Conservation (phyloP, 2,329 filamentous ascomycete species). For the Cercospora janseana region DNA sequence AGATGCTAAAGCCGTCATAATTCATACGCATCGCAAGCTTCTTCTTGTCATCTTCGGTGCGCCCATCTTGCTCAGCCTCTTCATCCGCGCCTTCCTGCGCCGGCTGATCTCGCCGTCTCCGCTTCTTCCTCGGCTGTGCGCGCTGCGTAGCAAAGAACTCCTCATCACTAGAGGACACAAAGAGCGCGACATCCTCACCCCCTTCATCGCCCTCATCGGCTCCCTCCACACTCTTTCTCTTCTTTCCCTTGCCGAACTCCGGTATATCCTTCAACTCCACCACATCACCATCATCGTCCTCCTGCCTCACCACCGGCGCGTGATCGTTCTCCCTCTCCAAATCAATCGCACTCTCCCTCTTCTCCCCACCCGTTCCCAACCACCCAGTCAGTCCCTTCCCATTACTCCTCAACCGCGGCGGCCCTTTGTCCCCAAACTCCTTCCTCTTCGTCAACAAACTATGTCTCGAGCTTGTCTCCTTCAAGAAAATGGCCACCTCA, state of each 20-base stretch:
- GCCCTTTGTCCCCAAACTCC: slow-evolving; percentile 50
- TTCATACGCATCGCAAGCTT: slow-evolving; percentile 81
- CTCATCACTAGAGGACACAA: slow-evolving; percentile 41
- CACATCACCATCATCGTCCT: slow-evolving; percentile 62
- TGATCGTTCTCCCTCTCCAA: slow-evolving; percentile 47
- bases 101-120: slow-evolving; percentile 20
- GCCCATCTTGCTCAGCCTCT: slow-evolving; percentile 24
- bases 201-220: slow-evolving; percentile 25
- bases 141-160: slow-evolving; percentile 37
- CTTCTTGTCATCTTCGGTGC: slow-evolving; percentile 73
- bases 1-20: slow-evolving; percentile 95
- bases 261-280: slow-evolving; percentile 59
- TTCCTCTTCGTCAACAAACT: slow-evolving; percentile 85
- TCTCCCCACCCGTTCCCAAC: slow-evolving; percentile 35
- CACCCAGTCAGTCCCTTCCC: slow-evolving; percentile 49
- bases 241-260: slow-evolving; percentile 37
- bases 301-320: slow-evolving; percentile 48
- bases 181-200: slow-evolving; percentile 35
- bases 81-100: slow-evolving; percentile 29
- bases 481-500: slow-evolving; percentile 90
- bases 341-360: slow-evolving; percentile 43
- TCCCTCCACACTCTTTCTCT: slow-evolving; percentile 21
- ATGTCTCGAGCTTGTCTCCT: slow-evolving; percentile 79
- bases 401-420: slow-evolving; percentile 46
- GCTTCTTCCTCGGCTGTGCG: slow-evolving; percentile 29